Base-by-base conservation (phyloP, 2,329 filamentous ascomycete genomes). In the Paecilomyces fulvus region DNA sequence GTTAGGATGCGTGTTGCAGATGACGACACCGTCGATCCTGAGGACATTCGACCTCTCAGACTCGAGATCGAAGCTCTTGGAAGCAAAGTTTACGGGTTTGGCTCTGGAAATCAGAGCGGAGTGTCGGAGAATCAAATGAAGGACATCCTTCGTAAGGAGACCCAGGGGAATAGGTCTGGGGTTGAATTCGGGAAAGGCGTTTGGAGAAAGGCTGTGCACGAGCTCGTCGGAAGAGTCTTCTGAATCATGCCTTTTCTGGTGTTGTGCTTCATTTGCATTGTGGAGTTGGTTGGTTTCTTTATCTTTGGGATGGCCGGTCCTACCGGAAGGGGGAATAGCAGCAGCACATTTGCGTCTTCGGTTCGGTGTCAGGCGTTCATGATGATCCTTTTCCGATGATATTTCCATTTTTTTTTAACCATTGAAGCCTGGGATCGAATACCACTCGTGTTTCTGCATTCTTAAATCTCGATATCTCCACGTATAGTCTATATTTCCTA, bases 41-140 rank as follows among this genome's bases (percentile, higher is more conserved):
- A 60, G 11, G 60, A 61, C 7, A 50, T 62, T 28, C 60, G 56
- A 2, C 59, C 60, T 3, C 55, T 75, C 55, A 67, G 70, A 37
- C 64, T 76, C 37, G 67, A 73, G 37, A 71, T 71, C 28, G 70
- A 73, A 49, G 71, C 72, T 1, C 56, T 72, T 12, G 71, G 71
- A 2, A 72, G 65, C 17, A 74, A 74, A 54, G 65, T 75, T 37
- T 76, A 76, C 51, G 74, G 74, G 1, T 74, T 75, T 33, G 69
- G 67, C 14, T 31, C 58, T 7, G 61, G 51, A 46, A 55, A 63
- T 52, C 60, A 61, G 52, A 62, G 60, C 1, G 64, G 67, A 49
- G 58, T 71, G 3, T 67, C 71, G 2, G 70, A 73, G 50, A 60
- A 61, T 20, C 68, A 72, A 49, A 72, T 76, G 67, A 64, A 66